These are phyloP conservation scores for Trichoderma asperellum DNA, from an alignment of 2,329 filamentous ascomycete genomes.

Conservation along the genomic window DNA sequence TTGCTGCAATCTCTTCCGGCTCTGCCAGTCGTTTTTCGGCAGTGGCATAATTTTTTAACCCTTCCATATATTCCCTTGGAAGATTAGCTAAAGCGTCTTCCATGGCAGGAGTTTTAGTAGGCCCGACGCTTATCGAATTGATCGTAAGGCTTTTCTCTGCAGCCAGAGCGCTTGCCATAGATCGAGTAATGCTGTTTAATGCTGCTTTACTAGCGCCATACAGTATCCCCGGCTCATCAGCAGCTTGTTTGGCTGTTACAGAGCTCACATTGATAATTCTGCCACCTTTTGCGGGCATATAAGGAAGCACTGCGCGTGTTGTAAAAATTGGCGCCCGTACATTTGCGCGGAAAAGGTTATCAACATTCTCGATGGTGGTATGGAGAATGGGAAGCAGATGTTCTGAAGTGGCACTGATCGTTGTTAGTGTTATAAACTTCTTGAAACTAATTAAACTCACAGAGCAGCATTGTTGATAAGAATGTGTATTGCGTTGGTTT, in stretches of 20 bases:
- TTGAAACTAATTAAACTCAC: not conserved
- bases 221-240: slow-evolving; percentile 7
- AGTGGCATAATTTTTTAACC: not conserved
- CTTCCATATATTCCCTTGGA: not conserved
- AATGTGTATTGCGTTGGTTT: not conserved
- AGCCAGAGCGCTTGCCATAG: slow-evolving; percentile 5
- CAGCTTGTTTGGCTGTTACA: not conserved
- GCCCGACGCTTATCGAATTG: slow-evolving; percentile 10
- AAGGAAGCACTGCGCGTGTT: not conserved
- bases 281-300: not conserved
- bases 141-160: slow-evolving; percentile 6
- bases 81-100: not conserved
- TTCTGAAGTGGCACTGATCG: not conserved
- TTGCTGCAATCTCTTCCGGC: slow-evolving; percentile 10
- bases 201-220: slow-evolving; percentile 5
- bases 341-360: not conserved
- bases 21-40: slow-evolving; percentile 12
- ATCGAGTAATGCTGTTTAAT: slow-evolving; percentile 7
- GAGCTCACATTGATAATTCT: slow-evolving; percentile 10
- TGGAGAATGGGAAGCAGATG: not conserved
- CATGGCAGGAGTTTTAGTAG: slow-evolving; percentile 9
- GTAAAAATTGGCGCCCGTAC: not conserved
- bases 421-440: not conserved
- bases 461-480: slow-evolving; percentile 15
- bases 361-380: not conserved